A percentile compares a stretch with the other conserved stretches of the same genome.
These are phyloP conservation scores for Phytopythium sindhum DNA, from an alignment of 352 stramenopile species.

Conservation along the genomic window DNA sequence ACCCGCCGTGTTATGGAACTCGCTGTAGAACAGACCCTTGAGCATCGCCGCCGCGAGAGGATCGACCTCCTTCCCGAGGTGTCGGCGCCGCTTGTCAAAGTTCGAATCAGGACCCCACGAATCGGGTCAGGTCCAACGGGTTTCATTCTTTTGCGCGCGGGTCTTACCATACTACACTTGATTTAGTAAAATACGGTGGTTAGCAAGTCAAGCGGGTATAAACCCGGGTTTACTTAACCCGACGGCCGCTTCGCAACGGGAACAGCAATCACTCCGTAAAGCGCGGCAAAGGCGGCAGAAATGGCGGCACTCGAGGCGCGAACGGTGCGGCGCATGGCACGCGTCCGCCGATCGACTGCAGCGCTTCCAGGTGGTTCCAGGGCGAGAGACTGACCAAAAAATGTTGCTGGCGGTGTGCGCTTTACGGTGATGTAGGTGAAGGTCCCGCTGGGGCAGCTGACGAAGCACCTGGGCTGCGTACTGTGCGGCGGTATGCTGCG, in stretches of 20 bases:
- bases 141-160: too few relatives aligned
- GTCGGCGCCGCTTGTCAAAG: background rate
- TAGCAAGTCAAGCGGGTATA: too few relatives aligned
- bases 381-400: background rate
- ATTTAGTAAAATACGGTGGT: too few relatives aligned
- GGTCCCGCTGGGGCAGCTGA: slow-evolving; percentile 48
- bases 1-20: slow-evolving; percentile 91
- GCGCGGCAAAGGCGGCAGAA: slow-evolving; percentile 9
- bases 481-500: slow-evolving; percentile 66
- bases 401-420: background rate
- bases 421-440: slow-evolving; percentile 30
- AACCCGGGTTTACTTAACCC: background rate
- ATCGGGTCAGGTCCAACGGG: background rate
- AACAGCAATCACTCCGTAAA: slow-evolving; percentile 11
- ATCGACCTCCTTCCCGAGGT: background rate
- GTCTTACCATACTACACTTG: too few relatives aligned
- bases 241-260: background rate
- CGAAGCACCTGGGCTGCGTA: slow-evolving; percentile 59
- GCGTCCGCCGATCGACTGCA: background rate
- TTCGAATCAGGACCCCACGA: background rate
- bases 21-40: slow-evolving; percentile 88
- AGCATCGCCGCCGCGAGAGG: slow-evolving; percentile 37
- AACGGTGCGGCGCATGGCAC: slow-evolving; percentile 14
- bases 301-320: slow-evolving; percentile 23
- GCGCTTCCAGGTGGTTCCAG: background rate